A percentile compares a stretch with the other conserved stretches of the same genome.
Evolutionary conservation across 192 early-diverging fungal species (phyloP).

Genomic region (Coemansia sp.): DNA sequence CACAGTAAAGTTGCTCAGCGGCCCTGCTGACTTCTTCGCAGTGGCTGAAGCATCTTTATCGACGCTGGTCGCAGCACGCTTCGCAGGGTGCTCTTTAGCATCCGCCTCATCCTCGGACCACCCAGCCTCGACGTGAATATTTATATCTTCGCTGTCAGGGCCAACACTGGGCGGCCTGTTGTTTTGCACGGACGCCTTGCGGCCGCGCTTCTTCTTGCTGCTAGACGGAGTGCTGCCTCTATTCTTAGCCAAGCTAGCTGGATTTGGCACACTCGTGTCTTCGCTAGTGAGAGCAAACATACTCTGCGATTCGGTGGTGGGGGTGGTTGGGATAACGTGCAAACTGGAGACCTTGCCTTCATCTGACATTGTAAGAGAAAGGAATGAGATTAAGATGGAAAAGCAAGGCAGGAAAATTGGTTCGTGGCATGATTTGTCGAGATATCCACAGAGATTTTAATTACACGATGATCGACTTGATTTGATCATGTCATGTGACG

Average conservation of each 20-base stretch:
- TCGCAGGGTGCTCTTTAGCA: slow-evolving; percentile 41
- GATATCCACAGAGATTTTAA: no score
- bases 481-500: neutral
- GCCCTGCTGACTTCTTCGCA: slow-evolving; percentile 10
- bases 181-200: slow-evolving; percentile 17
- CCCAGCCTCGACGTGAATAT: slow-evolving; percentile 44
- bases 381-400: no score
- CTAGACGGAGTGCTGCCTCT: neutral
- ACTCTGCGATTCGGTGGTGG: neutral
- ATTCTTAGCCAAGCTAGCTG: neutral
- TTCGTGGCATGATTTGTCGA: no score
- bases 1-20: slow-evolving; percentile 43
- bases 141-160: slow-evolving; percentile 41
- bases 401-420: no score
- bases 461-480: no score
- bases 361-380: slow-evolving; percentile 14
- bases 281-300: neutral
- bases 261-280: neutral
- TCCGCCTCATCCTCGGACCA: slow-evolving; percentile 54
- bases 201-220: slow-evolving; percentile 28
- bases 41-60: slow-evolving; percentile 10
- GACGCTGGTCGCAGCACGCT: slow-evolving; percentile 28
- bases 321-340: slow-evolving; percentile 8
- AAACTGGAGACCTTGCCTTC: slow-evolving; percentile 1
- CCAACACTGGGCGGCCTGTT: slow-evolving; percentile 10